Percentiles rank a stretch among this genome's conserved stretches.
These are phyloP conservation scores for Cercospora sp. DNA, from an alignment of 2,329 filamentous ascomycete genomes.

Conservation along the genomic window DNA sequence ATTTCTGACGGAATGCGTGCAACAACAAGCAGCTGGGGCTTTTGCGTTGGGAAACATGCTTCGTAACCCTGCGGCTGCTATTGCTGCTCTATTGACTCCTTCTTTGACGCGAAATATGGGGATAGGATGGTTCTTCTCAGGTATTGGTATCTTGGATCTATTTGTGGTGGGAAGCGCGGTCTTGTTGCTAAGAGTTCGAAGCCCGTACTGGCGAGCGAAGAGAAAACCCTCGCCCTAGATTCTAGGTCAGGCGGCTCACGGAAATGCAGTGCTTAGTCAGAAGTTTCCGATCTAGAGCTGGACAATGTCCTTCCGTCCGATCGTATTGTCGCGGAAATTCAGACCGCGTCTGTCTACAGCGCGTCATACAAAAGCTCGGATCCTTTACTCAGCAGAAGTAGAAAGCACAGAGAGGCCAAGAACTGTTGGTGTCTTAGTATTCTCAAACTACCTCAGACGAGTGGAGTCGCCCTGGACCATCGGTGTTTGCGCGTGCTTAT, in stretches of 20 bases:
- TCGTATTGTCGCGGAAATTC: too few relatives aligned
- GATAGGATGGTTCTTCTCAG: constrained; percentile 13
- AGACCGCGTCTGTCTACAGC: too few relatives aligned
- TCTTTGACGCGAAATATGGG: neutral
- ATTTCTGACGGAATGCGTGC: constrained; percentile 11
- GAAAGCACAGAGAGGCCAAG: too few relatives aligned
- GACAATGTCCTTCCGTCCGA: too few relatives aligned
- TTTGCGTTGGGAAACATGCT: constrained; percentile 15
- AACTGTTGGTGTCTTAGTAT: too few relatives aligned
- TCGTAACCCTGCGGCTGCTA: constrained; percentile 8
- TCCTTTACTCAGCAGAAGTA: too few relatives aligned
- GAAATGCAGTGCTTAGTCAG: too few relatives aligned
- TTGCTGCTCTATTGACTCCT: constrained; percentile 8
- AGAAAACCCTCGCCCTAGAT: neutral
- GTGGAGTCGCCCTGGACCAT: too few relatives aligned
- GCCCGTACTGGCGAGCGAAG: constrained; percentile 7
- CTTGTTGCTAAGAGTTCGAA: constrained; percentile 1
- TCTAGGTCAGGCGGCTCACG: neutral
- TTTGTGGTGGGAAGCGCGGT: constrained; percentile 9
- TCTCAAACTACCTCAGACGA: too few relatives aligned
- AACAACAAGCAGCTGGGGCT: constrained; percentile 12
- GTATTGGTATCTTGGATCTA: constrained; percentile 5
- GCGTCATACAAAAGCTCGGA: too few relatives aligned
- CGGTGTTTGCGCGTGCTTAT: too few relatives aligned
- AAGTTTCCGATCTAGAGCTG: too few relatives aligned